Evolutionary conservation across 148 eudicot species (phyloP).

Genomic region (Dysphania ambrosioides): DNA sequence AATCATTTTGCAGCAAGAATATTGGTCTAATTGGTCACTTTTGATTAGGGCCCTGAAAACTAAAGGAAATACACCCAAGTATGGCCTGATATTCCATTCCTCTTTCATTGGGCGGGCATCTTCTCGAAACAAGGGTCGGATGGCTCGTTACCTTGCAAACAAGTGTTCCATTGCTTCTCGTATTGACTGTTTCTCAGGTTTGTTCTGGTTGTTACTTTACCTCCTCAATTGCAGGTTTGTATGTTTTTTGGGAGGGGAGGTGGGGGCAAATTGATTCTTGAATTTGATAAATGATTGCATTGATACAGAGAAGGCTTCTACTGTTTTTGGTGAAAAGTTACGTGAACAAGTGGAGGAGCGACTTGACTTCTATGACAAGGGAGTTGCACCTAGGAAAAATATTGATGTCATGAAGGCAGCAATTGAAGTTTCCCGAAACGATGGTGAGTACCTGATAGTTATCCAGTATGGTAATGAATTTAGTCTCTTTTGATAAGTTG

Average conservation of each 20-base stretch:
- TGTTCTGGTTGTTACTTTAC: slow-evolving; percentile 12
- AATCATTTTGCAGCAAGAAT: background rate
- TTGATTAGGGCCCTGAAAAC: slow-evolving; percentile 83
- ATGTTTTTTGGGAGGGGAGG: background rate
- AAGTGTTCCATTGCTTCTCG: slow-evolving; percentile 98
- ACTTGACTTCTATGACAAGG: slow-evolving; percentile 95
- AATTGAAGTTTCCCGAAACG: slow-evolving; percentile 41
- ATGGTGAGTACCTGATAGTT: slow-evolving; percentile 35
- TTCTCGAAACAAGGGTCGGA: slow-evolving; percentile 86
- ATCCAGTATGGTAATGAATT: too few relatives aligned
- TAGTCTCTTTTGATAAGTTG: too few relatives aligned
- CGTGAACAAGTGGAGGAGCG: slow-evolving; percentile 95
- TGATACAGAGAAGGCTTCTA: slow-evolving; percentile 60
- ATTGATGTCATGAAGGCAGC: slow-evolving; percentile 93
- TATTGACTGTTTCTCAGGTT: slow-evolving; percentile 91
- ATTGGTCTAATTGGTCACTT: background rate
- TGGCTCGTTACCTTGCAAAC: slow-evolving; percentile 99
- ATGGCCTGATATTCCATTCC: slow-evolving; percentile 95
- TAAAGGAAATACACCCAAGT: slow-evolving; percentile 89
- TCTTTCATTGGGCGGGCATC: slow-evolving; percentile 99
- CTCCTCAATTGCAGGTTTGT: background rate
- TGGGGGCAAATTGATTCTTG: background rate
- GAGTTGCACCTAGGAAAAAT: slow-evolving; percentile 95
- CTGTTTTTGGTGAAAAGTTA: slow-evolving; percentile 84
- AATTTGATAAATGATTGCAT: slow-evolving; percentile 10